Conservation (phyloP, 2,329 filamentous ascomycete species). For the Sporothrix globosa region DNA sequence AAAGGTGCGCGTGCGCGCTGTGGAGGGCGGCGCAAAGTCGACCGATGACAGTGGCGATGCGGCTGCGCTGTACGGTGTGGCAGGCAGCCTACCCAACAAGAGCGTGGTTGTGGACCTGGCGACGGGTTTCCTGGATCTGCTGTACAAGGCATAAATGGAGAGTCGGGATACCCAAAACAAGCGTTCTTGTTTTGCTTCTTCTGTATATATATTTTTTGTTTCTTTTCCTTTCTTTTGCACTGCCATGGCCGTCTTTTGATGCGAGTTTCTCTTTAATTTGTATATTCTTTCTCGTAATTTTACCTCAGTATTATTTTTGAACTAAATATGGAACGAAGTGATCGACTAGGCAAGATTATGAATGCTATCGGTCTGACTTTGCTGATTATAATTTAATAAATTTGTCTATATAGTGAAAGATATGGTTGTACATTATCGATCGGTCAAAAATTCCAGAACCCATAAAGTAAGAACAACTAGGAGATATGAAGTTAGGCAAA, state of each 20-base stretch:
- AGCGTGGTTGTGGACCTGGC: constrained; percentile 89
- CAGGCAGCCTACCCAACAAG: constrained; percentile 93
- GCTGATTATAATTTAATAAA: constrained; percentile 3
- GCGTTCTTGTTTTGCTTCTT: background rate
- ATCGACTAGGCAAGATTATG: no score
- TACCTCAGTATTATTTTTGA: background rate
- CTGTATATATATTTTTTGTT: background rate
- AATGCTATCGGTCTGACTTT: background rate
- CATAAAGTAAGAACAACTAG: background rate
- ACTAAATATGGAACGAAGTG: background rate
- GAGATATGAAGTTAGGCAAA: background rate
- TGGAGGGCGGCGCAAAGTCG: constrained; percentile 65
- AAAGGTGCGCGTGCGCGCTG: constrained; percentile 72
- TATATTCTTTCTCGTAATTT: background rate
- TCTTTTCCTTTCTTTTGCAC: background rate
- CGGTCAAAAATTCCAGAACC: background rate
- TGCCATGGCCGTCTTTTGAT: constrained; percentile 1
- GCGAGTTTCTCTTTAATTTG: background rate
- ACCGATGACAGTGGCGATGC: constrained; percentile 70
- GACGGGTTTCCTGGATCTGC: constrained; percentile 84
- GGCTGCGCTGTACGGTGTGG: constrained; percentile 90
- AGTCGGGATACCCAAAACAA: background rate
- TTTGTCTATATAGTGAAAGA: constrained; percentile 4
- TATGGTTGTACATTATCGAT: no score
- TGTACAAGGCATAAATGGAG: constrained; percentile 67